phyloP scores from a whole-genome alignment of 495 filamentous ascomycete species.

The Oidiodendron maius region DNA sequence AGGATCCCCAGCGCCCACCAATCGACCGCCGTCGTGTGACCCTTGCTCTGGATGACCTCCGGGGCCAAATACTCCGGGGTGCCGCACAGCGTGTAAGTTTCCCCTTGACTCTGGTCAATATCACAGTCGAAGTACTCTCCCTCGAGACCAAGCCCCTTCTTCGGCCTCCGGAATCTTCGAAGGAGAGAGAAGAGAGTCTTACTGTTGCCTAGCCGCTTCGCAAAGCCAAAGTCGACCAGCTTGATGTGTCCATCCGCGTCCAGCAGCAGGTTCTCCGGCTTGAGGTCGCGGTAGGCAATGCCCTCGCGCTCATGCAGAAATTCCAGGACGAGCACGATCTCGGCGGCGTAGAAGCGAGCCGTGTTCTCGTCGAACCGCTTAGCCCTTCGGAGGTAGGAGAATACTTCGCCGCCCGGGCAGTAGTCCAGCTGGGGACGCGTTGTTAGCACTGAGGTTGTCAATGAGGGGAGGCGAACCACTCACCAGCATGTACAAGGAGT shows the following conservation, averaged over 20 bases:
- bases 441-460: not conserved
- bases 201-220: constrained; percentile 69
- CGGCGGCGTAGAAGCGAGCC: constrained; percentile 89
- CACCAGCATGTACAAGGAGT: constrained; percentile 89
- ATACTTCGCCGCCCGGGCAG: constrained; percentile 91
- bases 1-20: constrained; percentile 98
- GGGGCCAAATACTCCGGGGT: constrained; percentile 96
- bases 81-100: constrained; percentile 95
- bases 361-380: constrained; percentile 81
- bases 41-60: constrained; percentile 93
- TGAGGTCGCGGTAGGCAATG: constrained; percentile 91
- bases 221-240: constrained; percentile 97
- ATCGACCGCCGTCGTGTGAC: constrained; percentile 93
- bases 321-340: constrained; percentile 89
- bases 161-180: not conserved
- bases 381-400: constrained; percentile 82
- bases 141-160: not conserved
- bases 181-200: constrained; percentile 17
- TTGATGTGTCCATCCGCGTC: constrained; percentile 92
- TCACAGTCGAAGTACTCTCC: not conserved
- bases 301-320: constrained; percentile 80
- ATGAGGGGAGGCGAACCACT: constrained; percentile 19
- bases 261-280: constrained; percentile 92
- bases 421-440: constrained; percentile 62
- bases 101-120: constrained; percentile 37